These are phyloP conservation scores for Boletellus emodensis DNA, from an alignment of 768 basidiomycete species.

Conservation along the genomic window DNA sequence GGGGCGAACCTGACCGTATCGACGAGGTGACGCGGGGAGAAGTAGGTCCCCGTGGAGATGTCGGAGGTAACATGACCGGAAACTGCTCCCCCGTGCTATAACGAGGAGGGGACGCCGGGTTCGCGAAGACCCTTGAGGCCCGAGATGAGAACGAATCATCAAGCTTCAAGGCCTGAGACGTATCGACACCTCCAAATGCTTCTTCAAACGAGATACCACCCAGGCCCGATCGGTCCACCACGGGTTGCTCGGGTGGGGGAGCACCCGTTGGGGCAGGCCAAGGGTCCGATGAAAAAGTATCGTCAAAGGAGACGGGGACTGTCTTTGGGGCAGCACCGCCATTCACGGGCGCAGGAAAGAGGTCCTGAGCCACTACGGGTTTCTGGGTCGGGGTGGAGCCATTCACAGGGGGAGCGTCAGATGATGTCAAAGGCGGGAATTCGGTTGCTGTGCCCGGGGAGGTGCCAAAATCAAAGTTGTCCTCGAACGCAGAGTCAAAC, in stretches of 20 bases:
- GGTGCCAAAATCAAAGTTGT: conserved; percentile 59
- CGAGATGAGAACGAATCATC: conserved; percentile 37
- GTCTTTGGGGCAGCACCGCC: conserved; percentile 9
- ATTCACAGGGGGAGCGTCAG: conserved; percentile 21
- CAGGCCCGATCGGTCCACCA: conserved; percentile 3
- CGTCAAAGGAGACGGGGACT: conserved; percentile 41
- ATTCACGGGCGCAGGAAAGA: conserved; percentile 14
- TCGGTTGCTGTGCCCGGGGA: conserved; percentile 34
- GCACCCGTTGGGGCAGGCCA: conserved; percentile 2
- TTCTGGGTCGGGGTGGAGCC: conserved; percentile 18
- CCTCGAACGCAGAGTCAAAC: conserved; percentile 64
- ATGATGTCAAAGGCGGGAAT: conserved; percentile 26
- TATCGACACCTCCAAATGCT: conserved; percentile 47
- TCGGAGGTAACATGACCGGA: conserved; percentile 37
- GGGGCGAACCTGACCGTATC: conserved; percentile 39
- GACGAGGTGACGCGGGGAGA: conserved; percentile 28
- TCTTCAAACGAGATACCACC: conserved; percentile 47
- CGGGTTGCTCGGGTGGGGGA: conserved; percentile 17
- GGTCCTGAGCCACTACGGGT: conserved; percentile 3
- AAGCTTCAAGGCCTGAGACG: conserved; percentile 38
- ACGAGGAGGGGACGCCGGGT: conserved; percentile 16
- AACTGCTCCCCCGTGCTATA: conserved; percentile 29
- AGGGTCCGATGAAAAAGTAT: conserved; percentile 39
- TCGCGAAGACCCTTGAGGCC: conserved; percentile 30
- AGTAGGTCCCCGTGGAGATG: conserved; percentile 36